Evolutionary conservation across 495 filamentous ascomycete genomes (phyloP), one percentile per base, ranked within the genome.

Genomic region (Cladorrhinum samala): DNA sequence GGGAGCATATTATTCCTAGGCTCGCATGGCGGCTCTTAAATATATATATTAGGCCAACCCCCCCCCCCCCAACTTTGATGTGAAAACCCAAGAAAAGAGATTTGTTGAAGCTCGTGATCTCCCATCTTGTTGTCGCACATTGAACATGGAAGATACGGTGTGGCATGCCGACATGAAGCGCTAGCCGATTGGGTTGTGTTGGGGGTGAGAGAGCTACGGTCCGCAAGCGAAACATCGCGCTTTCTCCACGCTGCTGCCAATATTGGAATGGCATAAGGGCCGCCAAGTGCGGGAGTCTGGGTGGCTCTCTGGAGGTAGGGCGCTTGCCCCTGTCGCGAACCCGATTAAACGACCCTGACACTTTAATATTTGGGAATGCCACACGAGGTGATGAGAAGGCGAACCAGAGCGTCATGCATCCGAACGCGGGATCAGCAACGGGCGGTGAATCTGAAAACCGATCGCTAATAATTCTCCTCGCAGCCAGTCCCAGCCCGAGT

Each of bases 131-230:
- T 33, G 27, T 33, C 27, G 11, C 11, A 33, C 27, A n/a, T 25
- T 23, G 24, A 37, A 2, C 52, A 16, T 20, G 8, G 39, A 57
- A 45, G 30, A 40, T 25, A 50, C 55, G 55, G 55, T 57, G 55
- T 38, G 43, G 23, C 21, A 33, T 36, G n/a, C n/a, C n/a, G n/a
- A n/a, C 45, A 38, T 24, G 3, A 25, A 27, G 54, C 44, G 46
- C 55, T 50, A 58, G 42, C 23, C 27, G 51, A 49, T 20, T 13
- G 18, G 45, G 21, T n/a, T 47, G 21, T 14, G 21, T 47, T 20
- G 9, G 8, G 39, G 30, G 30, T 14, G 14, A 37, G n/a, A n/a
- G n/a, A n/a, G n/a, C n/a, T n/a, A 7, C 5, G 27, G 27, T 11
- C 24, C 24, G 16, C 39, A 41, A 41, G 39, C 39, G 39, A 41